These are phyloP conservation scores for Vitis rupestris DNA, from an alignment of 164 flowering plant genomes.

Conservation along the genomic window DNA sequence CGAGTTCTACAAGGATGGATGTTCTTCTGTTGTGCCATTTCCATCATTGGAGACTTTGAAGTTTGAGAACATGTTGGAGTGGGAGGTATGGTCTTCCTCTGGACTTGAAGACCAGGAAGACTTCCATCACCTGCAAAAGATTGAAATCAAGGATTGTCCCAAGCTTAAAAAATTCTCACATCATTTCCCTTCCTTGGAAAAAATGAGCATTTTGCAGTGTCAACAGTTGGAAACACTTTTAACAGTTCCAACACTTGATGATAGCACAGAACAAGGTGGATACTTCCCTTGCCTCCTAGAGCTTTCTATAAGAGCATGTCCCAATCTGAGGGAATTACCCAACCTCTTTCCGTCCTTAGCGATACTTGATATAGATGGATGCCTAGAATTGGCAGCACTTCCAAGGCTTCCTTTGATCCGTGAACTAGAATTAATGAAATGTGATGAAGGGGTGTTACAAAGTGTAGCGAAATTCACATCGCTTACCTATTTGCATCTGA, in stretches of 20 bases:
- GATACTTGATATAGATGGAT: conserved; percentile 10
- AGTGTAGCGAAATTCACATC: background rate
- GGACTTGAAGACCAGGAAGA: conserved; percentile 2
- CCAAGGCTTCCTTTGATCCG: conserved; percentile 16
- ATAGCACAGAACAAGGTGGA: background rate
- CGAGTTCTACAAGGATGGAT: conserved; percentile 22
- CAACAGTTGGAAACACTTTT: background rate
- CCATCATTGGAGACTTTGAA: conserved; percentile 24
- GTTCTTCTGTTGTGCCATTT: conserved; percentile 9
- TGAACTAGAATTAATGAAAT: conserved; percentile 13
- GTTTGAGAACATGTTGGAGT: conserved; percentile 23
- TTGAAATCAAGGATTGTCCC: conserved; percentile 10
- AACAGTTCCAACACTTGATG: background rate
- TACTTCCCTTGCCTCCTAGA: conserved; percentile 18
- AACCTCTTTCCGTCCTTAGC: conserved; percentile 4
- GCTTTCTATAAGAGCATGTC: conserved; percentile 12
- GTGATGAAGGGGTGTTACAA: background rate
- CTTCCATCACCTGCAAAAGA: background rate
- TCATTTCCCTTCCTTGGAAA: background rate
- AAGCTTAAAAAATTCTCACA: conserved; percentile 6
- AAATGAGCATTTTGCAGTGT: background rate
- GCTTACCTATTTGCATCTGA: conserved; percentile 9
- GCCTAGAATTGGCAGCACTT: conserved; percentile 1
- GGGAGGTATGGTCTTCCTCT: conserved; percentile 26
- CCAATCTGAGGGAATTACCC: conserved; percentile 15